phyloP scores from a whole-genome alignment of 805 yeast genomes.

The Kluyveromyces lactis region DNA sequence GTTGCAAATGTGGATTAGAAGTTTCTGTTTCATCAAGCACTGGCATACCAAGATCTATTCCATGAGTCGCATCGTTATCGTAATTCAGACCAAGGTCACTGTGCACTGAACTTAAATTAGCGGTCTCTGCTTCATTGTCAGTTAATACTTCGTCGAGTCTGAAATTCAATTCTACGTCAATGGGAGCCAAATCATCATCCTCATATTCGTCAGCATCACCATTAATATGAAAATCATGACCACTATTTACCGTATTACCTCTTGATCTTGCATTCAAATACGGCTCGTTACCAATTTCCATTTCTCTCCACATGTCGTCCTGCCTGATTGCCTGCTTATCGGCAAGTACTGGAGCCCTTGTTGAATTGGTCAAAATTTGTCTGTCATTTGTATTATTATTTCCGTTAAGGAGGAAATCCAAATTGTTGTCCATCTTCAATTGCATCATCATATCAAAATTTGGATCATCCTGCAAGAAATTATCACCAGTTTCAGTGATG shows the following conservation, averaged over 20 bases:
- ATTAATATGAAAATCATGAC: neutral
- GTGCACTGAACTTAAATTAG: neutral
- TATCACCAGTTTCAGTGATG: neutral
- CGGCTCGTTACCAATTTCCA: neutral
- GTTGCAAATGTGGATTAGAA: neutral
- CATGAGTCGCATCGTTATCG: neutral
- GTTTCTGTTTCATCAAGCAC: neutral
- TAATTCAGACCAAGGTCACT: slow-evolving; percentile 2
- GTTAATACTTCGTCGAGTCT: slow-evolving; percentile 23
- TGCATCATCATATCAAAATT: slow-evolving; percentile 2
- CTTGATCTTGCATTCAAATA: neutral
- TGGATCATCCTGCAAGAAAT: slow-evolving; percentile 4
- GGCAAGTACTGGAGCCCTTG: neutral
- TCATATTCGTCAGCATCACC: neutral
- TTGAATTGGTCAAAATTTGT: neutral
- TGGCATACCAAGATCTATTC: slow-evolving; percentile 1
- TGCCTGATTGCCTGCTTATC: slow-evolving; percentile 1
- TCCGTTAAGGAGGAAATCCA: neutral
- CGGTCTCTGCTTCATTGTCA: slow-evolving; percentile 7
- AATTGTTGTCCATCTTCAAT: neutral
- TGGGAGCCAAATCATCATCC: slow-evolving; percentile 6
- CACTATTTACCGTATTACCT: neutral
- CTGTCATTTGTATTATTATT: neutral
- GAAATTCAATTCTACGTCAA: slow-evolving; percentile 24
- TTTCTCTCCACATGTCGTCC: slow-evolving; percentile 4